These are phyloP conservation scores for Patellifolia procumbens DNA, from an alignment of 179 eudicot species.

Conservation along the genomic window DNA sequence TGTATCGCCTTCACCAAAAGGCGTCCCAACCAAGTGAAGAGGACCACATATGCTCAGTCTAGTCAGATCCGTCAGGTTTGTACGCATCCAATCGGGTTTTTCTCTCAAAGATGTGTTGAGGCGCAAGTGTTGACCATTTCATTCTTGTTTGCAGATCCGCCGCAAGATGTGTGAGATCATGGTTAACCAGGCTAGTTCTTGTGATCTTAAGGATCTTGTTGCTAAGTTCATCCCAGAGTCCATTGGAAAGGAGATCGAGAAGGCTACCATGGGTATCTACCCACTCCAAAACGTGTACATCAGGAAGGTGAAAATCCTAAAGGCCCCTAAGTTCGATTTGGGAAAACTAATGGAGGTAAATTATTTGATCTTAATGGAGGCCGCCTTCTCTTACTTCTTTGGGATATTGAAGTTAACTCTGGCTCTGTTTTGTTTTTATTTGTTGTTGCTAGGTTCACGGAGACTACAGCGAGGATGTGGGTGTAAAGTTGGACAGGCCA, in stretches of 20 bases:
- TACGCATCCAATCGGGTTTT: too few species aligned
- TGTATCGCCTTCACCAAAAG: conserved; percentile 94
- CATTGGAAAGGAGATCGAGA: conserved; percentile 84
- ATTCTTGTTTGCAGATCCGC: conserved; percentile 50
- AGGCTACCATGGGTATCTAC: conserved; percentile 76
- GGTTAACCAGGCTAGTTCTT: conserved; percentile 77
- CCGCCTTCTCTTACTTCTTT: not conserved
- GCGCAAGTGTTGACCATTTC: not conserved
- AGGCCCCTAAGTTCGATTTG: conserved; percentile 47
- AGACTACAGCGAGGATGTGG: conserved; percentile 40
- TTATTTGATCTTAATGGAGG: too few species aligned
- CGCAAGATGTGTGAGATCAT: conserved; percentile 89
- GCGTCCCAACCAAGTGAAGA: conserved; percentile 85
- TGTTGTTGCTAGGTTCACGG: conserved; percentile 35
- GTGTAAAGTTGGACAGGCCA: conserved; percentile 42
- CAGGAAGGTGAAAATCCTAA: conserved; percentile 44
- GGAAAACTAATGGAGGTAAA: conserved; percentile 49
- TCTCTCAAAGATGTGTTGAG: too few species aligned
- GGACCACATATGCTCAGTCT: conserved; percentile 84
- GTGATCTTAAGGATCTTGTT: conserved; percentile 81
- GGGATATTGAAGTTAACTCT: not conserved
- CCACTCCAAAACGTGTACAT: conserved; percentile 42
- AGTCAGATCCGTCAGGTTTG: conserved; percentile 84
- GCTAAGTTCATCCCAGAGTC: conserved; percentile 80
- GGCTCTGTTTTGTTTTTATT: not conserved